Evolutionary conservation across 2,329 filamentous ascomycete species (phyloP).

Genomic region (Talaromyces marneffei): DNA sequence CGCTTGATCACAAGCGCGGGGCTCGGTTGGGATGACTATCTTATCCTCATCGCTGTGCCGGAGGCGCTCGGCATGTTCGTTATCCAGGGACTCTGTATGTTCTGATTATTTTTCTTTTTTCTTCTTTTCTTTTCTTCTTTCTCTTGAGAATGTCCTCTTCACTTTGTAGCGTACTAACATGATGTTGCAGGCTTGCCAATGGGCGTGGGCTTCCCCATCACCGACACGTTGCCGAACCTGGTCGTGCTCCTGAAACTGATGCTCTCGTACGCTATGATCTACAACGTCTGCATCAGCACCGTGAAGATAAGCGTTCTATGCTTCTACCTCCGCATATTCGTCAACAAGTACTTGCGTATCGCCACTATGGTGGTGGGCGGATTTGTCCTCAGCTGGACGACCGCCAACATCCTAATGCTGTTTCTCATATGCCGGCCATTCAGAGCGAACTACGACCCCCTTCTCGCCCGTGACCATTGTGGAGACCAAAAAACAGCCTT

Average conservation of each 20-base stretch:
- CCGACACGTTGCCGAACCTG: background rate
- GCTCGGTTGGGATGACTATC: background rate
- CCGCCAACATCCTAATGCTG: background rate
- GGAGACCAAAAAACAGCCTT: background rate
- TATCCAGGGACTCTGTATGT: background rate
- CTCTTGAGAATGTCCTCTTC: too few species aligned
- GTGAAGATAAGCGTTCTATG: background rate
- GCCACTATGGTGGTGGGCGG: background rate
- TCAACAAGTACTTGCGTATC: background rate
- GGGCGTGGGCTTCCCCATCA: background rate
- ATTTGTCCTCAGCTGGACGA: background rate
- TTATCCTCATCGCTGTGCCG: background rate
- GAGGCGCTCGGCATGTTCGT: background rate
- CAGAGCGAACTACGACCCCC: background rate
- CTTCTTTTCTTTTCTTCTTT: background rate
- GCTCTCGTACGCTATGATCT: background rate
- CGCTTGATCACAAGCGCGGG: background rate
- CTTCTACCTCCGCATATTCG: background rate
- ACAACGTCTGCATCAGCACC: background rate
- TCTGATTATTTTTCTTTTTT: background rate
- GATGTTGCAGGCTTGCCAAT: background rate
- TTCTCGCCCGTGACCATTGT: background rate
- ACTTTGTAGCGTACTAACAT: background rate
- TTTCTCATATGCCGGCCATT: background rate
- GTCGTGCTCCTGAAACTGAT: background rate